phyloP scores from a whole-genome alignment of 352 stramenopile genomes.

The Hyaloperonospora brassicae region DNA sequence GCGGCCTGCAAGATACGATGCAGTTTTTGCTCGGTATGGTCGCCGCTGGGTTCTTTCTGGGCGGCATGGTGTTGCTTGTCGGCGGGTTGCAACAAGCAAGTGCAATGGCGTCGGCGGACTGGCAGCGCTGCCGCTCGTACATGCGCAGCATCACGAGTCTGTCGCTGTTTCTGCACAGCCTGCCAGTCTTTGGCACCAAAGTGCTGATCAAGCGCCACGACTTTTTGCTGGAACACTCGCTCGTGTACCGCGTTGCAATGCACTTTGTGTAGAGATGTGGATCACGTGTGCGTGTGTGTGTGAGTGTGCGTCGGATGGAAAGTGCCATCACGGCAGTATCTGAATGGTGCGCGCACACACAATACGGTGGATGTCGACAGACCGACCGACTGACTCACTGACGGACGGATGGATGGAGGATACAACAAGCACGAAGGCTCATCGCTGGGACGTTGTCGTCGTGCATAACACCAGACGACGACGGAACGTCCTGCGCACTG shows the following conservation, averaged over 20 bases:
- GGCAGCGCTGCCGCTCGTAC: slow-evolving; percentile 64
- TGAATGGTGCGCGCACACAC: too few relatives aligned
- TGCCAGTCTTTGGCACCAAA: slow-evolving; percentile 55
- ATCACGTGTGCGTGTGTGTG: neutral
- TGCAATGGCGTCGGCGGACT: slow-evolving; percentile 49
- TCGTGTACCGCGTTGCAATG: slow-evolving; percentile 72
- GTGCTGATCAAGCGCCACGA: slow-evolving; percentile 76
- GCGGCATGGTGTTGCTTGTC: slow-evolving; percentile 50
- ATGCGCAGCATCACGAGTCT: slow-evolving; percentile 75
- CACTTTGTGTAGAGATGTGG: slow-evolving; percentile 56
- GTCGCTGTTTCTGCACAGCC: slow-evolving; percentile 69
- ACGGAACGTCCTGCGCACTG: too few relatives aligned
- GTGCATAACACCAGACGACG: too few relatives aligned
- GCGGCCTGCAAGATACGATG: slow-evolving; percentile 50
- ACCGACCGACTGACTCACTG: too few relatives aligned
- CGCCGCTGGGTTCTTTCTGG: slow-evolving; percentile 41
- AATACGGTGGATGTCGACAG: too few relatives aligned
- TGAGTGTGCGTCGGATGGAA: too few relatives aligned
- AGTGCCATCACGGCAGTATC: too few relatives aligned
- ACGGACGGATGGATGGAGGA: too few relatives aligned
- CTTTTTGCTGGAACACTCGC: slow-evolving; percentile 66
- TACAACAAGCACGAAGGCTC: too few relatives aligned
- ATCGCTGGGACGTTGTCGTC: too few relatives aligned
- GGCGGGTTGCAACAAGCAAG: slow-evolving; percentile 54
- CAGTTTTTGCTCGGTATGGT: slow-evolving; percentile 49